Conservation (phyloP, 192 early-diverging fungal genomes). For the Backusella westeae region DNA sequence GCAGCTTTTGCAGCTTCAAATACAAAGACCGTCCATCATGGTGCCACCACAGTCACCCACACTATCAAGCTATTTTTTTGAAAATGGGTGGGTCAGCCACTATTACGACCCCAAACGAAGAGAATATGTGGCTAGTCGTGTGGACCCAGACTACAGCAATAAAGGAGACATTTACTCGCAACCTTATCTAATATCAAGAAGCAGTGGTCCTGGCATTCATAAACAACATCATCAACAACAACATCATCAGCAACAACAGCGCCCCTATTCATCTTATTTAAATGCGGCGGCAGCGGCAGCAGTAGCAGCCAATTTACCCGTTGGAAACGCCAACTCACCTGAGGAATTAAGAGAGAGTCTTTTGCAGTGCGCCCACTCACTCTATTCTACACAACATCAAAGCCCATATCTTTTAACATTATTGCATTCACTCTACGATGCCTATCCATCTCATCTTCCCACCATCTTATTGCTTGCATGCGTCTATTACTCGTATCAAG, state of each 20-base stretch:
- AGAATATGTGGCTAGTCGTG: constrained; percentile 21
- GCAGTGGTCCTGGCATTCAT: neutral
- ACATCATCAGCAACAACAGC: neutral
- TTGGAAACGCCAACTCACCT: constrained; percentile 4
- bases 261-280: neutral
- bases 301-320: constrained; percentile 3
- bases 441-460: constrained; percentile 68
- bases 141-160: constrained; percentile 10
- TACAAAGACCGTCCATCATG: constrained; percentile 47
- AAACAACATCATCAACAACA: neutral
- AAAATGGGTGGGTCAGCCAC: constrained; percentile 41
- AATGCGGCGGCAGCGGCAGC: constrained; percentile 17
- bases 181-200: neutral
- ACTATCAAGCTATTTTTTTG: constrained; percentile 47
- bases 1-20: constrained; percentile 33
- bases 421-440: constrained; percentile 48
- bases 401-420: constrained; percentile 52
- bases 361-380: constrained; percentile 57
- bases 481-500: constrained; percentile 77
- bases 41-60: constrained; percentile 55
- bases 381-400: constrained; percentile 57
- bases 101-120: constrained; percentile 30
- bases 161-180: neutral
- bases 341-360: constrained; percentile 53
- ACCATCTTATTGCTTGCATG: constrained; percentile 85